A percentile compares a stretch with the other conserved stretches of the same genome.
phyloP scores from a whole-genome alignment of 495 filamentous ascomycete species.

The Aspergillus cristatus region DNA sequence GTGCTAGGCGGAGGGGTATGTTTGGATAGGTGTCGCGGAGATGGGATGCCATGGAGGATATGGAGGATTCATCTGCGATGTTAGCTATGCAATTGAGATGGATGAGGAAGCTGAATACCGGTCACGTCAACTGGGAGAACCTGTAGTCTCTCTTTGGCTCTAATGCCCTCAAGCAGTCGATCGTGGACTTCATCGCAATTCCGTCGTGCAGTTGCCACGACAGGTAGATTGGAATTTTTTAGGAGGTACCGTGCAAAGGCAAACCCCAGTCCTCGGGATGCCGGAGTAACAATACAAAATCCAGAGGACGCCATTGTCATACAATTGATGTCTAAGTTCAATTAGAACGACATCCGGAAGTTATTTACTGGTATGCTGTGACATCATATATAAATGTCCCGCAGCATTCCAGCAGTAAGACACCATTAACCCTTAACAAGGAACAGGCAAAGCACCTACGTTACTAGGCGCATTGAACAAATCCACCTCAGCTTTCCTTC shows the following conservation, averaged over 20 bases:
- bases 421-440: no score
- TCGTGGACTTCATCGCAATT: slow-evolving; percentile 42
- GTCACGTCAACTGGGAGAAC: slow-evolving; percentile 53
- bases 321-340: no score
- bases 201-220: slow-evolving; percentile 60
- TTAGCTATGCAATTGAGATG: not conserved
- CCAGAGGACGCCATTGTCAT: not conserved
- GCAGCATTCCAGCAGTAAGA: no score
- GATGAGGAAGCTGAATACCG: slow-evolving; percentile 23
- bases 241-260: slow-evolving; percentile 61
- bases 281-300: slow-evolving; percentile 39
- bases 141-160: slow-evolving; percentile 30
- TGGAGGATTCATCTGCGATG: slow-evolving; percentile 29
- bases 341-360: no score
- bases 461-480: slow-evolving; percentile 24
- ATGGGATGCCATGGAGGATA: slow-evolving; percentile 25
- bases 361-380: no score
- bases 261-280: slow-evolving; percentile 67
- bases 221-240: slow-evolving; percentile 51
- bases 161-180: slow-evolving; percentile 42
- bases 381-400: no score
- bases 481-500: slow-evolving; percentile 33
- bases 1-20: slow-evolving; percentile 56
- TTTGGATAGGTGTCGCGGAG: slow-evolving; percentile 39
- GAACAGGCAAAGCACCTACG: slow-evolving; percentile 17